Base-by-base conservation (phyloP, 805 yeast species). In the Scheffersomyces spartinae region DNA sequence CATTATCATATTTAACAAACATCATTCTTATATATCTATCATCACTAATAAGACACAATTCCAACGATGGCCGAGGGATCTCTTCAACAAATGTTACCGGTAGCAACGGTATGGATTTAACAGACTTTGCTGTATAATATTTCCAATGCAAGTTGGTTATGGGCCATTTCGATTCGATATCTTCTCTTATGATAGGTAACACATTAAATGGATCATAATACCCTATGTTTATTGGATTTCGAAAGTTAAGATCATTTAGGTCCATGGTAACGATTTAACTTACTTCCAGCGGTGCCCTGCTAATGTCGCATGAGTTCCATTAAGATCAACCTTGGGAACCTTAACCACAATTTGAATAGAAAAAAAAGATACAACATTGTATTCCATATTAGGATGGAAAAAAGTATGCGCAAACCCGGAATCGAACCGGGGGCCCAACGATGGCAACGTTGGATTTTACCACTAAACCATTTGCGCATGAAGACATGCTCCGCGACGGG, bases 201-300 rank as follows among this genome's bases (percentile, higher is more conserved):
- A 75, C 64, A 15, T 67, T 62, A 40, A 76, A 78, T 2, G 94
- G 94, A 36, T 83, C 94, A 42, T 74, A 79, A 45, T 68, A 80
- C 4, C 82, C 80, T 10, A 77, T 51, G 10, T 40, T 34, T 7
- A 55, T 34, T 9, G 52, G 50, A 23, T 30, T 33, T n/a, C 29
- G 29, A 10, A 25, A 25, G 27, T 25, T 24, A n/a, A 27, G 21
- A n/a, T 15, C 9, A 24, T 10, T 9, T 6, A 17, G 10, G 17
- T 16, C n/a, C 13, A 9, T 7, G n/a, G n/a, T n/a, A n/a, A n/a
- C n/a, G n/a, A n/a, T n/a, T n/a, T n/a, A n/a, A n/a, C n/a, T n/a
- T n/a, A n/a, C n/a, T n/a, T n/a, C n/a, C n/a, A n/a, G n/a, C n/a
- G n/a, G n/a, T n/a, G n/a, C n/a, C n/a, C n/a, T n/a, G n/a, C n/a